A percentile compares a stretch with the other conserved stretches of the same genome.
These are phyloP conservation scores for Torulaspora globosa DNA, from an alignment of 1,139 yeast species.

Conservation along the genomic window DNA sequence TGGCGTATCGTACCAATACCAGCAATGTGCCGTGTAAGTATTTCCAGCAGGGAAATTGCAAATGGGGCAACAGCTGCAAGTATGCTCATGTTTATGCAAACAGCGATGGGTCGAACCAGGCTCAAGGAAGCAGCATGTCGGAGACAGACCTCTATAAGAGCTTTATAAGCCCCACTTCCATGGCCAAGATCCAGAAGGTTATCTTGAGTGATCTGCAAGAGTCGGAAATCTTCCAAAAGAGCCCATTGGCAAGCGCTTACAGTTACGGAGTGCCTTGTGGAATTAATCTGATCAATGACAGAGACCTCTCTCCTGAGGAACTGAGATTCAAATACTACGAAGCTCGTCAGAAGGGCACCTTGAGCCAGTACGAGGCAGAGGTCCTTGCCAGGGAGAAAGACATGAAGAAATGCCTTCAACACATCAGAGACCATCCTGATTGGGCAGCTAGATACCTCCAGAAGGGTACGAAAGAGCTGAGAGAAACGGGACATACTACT, in stretches of 20 bases:
- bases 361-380: constrained; percentile 42
- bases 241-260: constrained; percentile 38
- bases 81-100: constrained; percentile 40
- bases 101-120: constrained; percentile 15
- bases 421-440: constrained; percentile 41
- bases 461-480: constrained; percentile 41
- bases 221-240: constrained; percentile 18
- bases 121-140: constrained; percentile 14
- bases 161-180: constrained; percentile 22
- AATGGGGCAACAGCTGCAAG: constrained; percentile 41
- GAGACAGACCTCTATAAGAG: constrained; percentile 19
- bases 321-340: constrained; percentile 46
- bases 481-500: constrained; percentile 28
- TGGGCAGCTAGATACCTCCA: constrained; percentile 59
- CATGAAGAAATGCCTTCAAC: constrained; percentile 44
- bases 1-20: constrained; percentile 17
- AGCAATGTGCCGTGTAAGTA: constrained; percentile 41
- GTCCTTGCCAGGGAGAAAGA: constrained; percentile 45
- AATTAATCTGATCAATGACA: constrained; percentile 45
- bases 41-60: constrained; percentile 40
- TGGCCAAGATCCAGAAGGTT: constrained; percentile 30
- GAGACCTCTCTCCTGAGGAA: constrained; percentile 60
- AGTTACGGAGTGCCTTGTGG: constrained; percentile 41
- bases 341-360: constrained; percentile 40
- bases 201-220: constrained; percentile 34